Base-by-base conservation (phyloP, 345 rosid species). In the Eucalyptus shirleyi region DNA sequence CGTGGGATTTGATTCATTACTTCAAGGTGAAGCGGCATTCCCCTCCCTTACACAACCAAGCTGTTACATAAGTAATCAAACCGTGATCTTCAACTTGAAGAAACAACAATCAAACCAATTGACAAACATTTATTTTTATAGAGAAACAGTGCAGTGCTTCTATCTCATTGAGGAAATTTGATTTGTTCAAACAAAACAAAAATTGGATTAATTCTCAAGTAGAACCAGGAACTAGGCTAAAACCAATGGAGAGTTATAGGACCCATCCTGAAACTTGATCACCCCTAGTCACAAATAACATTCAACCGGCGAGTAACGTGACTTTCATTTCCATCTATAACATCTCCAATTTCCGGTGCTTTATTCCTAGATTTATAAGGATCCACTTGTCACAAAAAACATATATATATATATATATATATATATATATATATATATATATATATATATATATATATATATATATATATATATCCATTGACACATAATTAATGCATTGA, bases 191-290 rank as follows among this genome's bases (percentile, higher is more conserved):
- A 16, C 23, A 32, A 69, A 69, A 69, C 12, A 17, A 69, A 69
- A 69, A 5, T 17, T 37, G 45, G 4, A 72, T 72, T 2, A 10
- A 12, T 72, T 72, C 14, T 40, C 42, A 3, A 69, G 81, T 34
- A 69, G 24, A 34, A 69, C 4, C 2, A 1, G 4, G 4, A 34
- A 34, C 18, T 40, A 1, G 7, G 12, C 12, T 0, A 32, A 3
- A 69, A 69, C 6, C 77, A 65, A 37, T 1, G 5, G 7, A 2
- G 45, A 72, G 12, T 34, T 16, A 34, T 3, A 72, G 2, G 7
- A 37, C 13, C 81, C 15, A 72, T 6, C 82, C 2, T 72, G 8
- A 37, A 72, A 72, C 24, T 6, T 10, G 2, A 72, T 72, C 44
- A 72, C 3, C 44, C 2, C 28, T 19, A 9, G 7, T 72, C 82